Base-by-base conservation (phyloP, 257 asterid genomes). In the Solanum piurae region DNA sequence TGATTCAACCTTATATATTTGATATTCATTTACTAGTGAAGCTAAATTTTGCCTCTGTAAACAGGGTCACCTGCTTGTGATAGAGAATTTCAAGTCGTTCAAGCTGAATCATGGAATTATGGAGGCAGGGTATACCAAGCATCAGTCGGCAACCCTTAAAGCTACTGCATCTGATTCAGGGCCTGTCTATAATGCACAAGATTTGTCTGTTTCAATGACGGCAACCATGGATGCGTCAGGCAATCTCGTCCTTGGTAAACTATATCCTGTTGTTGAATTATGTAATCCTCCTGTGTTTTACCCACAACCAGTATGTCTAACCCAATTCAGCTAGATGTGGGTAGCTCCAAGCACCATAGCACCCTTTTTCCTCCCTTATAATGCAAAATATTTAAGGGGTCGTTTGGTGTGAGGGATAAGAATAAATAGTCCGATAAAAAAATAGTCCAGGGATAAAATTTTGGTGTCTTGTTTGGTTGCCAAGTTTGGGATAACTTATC, bases 41-140 rank as follows among this genome's bases (percentile, higher is more conserved):
- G 73, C 87, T 87, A 83, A 85, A 36, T 86, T 44, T 86, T 76
- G 86, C 87, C 79, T 89, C 64, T 77, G n/a, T 73, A 89, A 90
- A 85, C 93, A 95, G 98, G 99, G 98, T 71, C 99, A 97, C 88
- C 92, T 97, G 89, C 98, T 97, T 77, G 94, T 97, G 87, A 92
- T 95, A 55, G 97, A 93, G 91, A 94, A 95, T 88, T 94, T 93
- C 91, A 91, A 92, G 91, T 76, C 94, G 69, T 93, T 97, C 86
- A 91, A 93, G 88, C 95, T 97, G 79, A 95, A 97, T 89, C 99
- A 97, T 84, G 99, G 98, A 88, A 95, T 95, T 87, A 97, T 97
- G 99, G 99, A 97, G 92, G 94, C 84, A 40, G 98, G 96, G 64
- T 97, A 97, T 88, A 92, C 91, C 87, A 93, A 90, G 90, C 99